Base-by-base conservation (phyloP, 1,284 basidiomycete genomes). In the Boletellus sp. region DNA sequence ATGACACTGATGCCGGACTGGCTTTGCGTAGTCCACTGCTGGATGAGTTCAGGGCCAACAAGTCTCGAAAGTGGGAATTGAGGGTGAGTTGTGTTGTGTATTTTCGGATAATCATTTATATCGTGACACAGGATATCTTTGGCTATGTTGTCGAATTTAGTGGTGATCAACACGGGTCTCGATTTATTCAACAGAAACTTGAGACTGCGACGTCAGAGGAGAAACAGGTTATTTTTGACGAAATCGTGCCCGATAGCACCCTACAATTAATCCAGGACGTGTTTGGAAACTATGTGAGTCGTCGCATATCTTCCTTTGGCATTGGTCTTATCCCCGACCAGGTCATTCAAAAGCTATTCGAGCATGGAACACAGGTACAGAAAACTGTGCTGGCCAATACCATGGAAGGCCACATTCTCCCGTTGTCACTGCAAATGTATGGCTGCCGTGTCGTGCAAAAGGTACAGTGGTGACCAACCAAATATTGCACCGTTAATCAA, bases 321-420 rank as follows among this genome's bases (percentile, higher is more conserved):
- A 16, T 7, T 17, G 8, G 9, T 43, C 49, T 62, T 22, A 69
- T 25, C 10, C n/a, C 10, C 25, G 26, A 11, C 21, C 11, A 92
- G 90, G 91, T 94, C 47, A 84, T 97, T 48, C 95, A 99, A 68
- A 97, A 97, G 70, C 70, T 98, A 58, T 89, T 98, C 57, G 95
- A 99, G 66, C 79, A 89, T 60, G 94, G 95, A 20, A 87, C 84
- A 14, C 77, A 81, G 49, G 69, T 74, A 11, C 93, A 95, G 63
- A 88, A 87, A 60, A 77, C 79, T 2, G 69, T 79, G 8, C 72
- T 98, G 36, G 84, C 83, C 2, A 77, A 72, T 44, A 77, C 82
- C 33, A 89, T 99, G 79, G 84, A 92, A 61, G 84, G 84, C 0
- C 84, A 90, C 57, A 77, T 95, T 26, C 70, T 94, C 4, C 69